These are phyloP conservation scores for Ophioceras dolichostomum DNA, from an alignment of 2,329 filamentous ascomycete genomes.

Conservation along the genomic window DNA sequence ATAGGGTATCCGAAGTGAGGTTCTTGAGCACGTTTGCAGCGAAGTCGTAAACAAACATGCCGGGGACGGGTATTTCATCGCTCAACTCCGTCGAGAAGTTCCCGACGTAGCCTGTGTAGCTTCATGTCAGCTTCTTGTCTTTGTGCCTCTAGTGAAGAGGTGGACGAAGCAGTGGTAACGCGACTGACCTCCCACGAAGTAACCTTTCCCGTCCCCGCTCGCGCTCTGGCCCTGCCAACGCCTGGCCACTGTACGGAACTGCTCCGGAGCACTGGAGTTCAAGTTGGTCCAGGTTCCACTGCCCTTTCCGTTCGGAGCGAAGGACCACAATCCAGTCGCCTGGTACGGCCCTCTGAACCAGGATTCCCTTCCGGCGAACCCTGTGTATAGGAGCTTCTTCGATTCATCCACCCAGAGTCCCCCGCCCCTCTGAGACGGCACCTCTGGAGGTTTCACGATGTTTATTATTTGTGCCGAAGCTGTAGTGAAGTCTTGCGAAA, in stretches of 20 bases:
- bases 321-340: slow-evolving; percentile 9
- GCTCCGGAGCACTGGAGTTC: slow-evolving; percentile 6
- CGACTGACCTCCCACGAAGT: slow-evolving; percentile 7
- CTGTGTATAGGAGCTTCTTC: slow-evolving; percentile 7
- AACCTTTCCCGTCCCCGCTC: slow-evolving; percentile 8
- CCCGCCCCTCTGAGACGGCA: slow-evolving; percentile 5
- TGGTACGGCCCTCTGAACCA: slow-evolving; percentile 1
- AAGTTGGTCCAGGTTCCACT: slow-evolving; percentile 8
- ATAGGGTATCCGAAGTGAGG: no score
- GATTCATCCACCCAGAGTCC: slow-evolving; percentile 9
- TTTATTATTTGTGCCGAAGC: slow-evolving; percentile 6
- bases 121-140: no score
- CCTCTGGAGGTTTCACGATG: slow-evolving; percentile 5
- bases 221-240: slow-evolving; percentile 5
- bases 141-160: no score
- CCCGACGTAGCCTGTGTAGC: slow-evolving; percentile 4
- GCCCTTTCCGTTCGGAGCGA: slow-evolving; percentile 5
- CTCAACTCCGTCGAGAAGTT: not conserved
- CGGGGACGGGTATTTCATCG: not conserved
- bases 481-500: slow-evolving; percentile 8
- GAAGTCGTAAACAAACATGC: slow-evolving; percentile 8
- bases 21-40: slow-evolving; percentile 3
- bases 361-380: slow-evolving; percentile 8
- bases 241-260: slow-evolving; percentile 6
- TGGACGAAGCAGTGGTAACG: not conserved